A percentile compares a stretch with the other conserved stretches of the same genome.
These are phyloP conservation scores for Saprolegnia parasitica DNA, from an alignment of 352 stramenopile genomes.

Conservation along the genomic window DNA sequence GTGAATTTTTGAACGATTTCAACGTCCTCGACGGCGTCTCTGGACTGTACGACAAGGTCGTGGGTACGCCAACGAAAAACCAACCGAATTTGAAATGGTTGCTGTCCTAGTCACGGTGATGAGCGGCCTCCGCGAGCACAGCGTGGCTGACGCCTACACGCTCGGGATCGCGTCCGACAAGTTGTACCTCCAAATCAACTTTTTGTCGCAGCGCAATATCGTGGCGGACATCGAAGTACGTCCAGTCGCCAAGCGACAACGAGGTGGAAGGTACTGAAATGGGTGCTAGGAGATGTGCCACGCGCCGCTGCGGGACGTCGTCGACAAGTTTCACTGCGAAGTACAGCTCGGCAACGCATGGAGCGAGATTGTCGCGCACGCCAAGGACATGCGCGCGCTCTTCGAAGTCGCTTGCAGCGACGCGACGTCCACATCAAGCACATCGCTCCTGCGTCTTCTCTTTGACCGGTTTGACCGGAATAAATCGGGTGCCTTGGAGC, in stretches of 20 bases:
- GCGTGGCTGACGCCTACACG: background rate
- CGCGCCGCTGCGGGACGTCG: background rate
- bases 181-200: constrained; percentile 11
- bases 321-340: background rate
- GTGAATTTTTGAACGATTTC: constrained; percentile 10
- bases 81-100: too few species aligned
- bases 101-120: constrained; percentile 12
- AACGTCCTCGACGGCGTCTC: background rate
- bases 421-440: background rate
- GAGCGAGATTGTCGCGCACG: background rate
- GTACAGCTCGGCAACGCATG: background rate
- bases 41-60: constrained; percentile 2
- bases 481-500: background rate
- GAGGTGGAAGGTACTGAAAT: background rate
- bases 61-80: background rate
- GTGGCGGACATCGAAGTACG: constrained; percentile 13
- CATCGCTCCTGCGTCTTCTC: background rate
- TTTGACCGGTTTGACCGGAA: background rate
- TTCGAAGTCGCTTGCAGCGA: background rate
- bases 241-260: background rate
- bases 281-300: background rate
- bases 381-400: background rate
- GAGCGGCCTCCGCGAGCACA: constrained; percentile 1
- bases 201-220: background rate
- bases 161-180: constrained; percentile 3